phyloP scores from a whole-genome alignment of 331 rosid genomes.

The Ulmus americana region DNA sequence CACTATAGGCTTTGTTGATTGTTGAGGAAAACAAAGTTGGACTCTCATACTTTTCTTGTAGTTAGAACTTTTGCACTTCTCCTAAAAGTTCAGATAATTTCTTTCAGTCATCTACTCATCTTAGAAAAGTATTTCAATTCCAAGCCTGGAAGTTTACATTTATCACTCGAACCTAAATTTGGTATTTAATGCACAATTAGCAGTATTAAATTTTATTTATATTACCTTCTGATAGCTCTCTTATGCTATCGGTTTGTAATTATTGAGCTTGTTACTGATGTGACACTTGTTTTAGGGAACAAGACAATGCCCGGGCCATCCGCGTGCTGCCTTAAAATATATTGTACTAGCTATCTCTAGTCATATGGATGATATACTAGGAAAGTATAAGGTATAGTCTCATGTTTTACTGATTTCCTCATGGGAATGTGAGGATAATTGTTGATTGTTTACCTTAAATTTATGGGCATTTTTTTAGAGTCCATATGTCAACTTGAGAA shows the following conservation, averaged over 20 bases:
- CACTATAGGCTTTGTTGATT: too few species aligned
- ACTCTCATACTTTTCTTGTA: too few species aligned
- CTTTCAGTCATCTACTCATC: too few species aligned
- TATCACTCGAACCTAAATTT: too few species aligned
- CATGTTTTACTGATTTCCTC: slow-evolving; percentile 2
- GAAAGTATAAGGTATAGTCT: slow-evolving; percentile 68
- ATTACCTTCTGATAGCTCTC: background rate
- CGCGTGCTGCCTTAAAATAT: slow-evolving; percentile 82
- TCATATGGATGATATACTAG: slow-evolving; percentile 76
- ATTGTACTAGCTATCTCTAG: slow-evolving; percentile 85
- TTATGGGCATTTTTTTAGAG: background rate
- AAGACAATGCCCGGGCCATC: slow-evolving; percentile 44
- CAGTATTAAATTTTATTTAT: background rate
- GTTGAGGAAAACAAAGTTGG: too few species aligned
- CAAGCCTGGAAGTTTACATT: too few species aligned
- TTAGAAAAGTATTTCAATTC: too few species aligned
- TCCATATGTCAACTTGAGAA: background rate
- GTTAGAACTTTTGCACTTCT: too few species aligned
- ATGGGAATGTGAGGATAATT: background rate
- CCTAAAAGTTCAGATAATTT: too few species aligned
- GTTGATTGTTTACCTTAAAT: background rate
- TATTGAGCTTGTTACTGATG: slow-evolving; percentile 4
- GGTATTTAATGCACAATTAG: background rate
- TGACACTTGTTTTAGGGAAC: slow-evolving; percentile 49
- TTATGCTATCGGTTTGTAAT: slow-evolving; percentile 7